These are phyloP conservation scores for Klebsormidium nitens DNA, from an alignment of 139 green algal species.

Conservation along the genomic window DNA sequence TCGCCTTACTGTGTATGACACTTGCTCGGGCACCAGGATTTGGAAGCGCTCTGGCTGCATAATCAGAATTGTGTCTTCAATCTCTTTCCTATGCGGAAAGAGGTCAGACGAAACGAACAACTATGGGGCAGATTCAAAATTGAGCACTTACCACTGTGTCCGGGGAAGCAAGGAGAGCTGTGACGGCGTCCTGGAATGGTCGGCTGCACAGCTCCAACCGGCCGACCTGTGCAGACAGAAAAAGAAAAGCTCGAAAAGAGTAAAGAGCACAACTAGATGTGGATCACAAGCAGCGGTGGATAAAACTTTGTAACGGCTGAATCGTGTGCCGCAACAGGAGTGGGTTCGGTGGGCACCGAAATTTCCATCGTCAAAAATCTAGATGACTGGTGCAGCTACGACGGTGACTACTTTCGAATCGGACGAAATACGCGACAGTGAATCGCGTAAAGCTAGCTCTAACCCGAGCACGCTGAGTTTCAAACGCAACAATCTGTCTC, in stretches of 20 bases:
- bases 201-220: conserved; percentile 31
- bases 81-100: too few relatives aligned
- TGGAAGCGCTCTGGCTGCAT: too few relatives aligned
- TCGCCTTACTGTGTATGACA: too few relatives aligned
- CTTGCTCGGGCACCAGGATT: too few relatives aligned
- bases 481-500: too few relatives aligned
- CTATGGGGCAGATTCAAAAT: too few relatives aligned
- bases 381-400: neutral
- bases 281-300: neutral
- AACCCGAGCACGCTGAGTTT: too few relatives aligned
- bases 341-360: neutral
- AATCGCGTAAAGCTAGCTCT: too few relatives aligned
- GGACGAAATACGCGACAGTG: too few relatives aligned
- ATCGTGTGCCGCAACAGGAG: neutral
- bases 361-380: neutral
- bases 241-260: neutral
- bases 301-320: neutral
- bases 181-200: conserved; percentile 20
- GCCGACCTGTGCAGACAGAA: conserved; percentile 8
- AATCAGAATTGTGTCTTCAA: too few relatives aligned
- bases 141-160: conserved; percentile 10
- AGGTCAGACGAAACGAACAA: too few relatives aligned
- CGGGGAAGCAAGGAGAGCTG: conserved; percentile 19
- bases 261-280: neutral
- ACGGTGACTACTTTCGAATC: neutral